Base-by-base conservation (phyloP, 1,139 yeast genomes). In the Saccharomyces hybrid region DNA sequence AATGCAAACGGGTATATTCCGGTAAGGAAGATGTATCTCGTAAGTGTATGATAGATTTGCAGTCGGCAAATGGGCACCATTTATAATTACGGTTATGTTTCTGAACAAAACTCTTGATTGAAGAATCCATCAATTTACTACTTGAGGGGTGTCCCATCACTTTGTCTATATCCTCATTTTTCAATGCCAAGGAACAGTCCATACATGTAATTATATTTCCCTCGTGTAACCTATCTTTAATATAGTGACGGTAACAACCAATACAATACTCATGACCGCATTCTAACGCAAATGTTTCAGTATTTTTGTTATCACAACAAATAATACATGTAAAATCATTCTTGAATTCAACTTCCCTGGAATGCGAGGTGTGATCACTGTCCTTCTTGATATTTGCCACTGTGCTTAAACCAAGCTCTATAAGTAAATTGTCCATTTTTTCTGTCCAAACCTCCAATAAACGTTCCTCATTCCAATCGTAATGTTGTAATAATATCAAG, bases 31-130 rank as follows among this genome's bases (percentile, higher is more conserved):
- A 61, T 2, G 66, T 61, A 52, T 78, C 77, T 4, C 70, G 58
- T 48, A 82, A 70, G 62, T 83, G 83, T 13, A 87, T 75, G 32
- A 88, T 77, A 54, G 76, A 73, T 44, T 76, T 75, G 69, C 99
- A 93, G 64, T 88, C 95, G 0, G 96, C 86, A 1, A 87, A 85
- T 0, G 97, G 97, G 69, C 99, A 93, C 86, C 93, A 85, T 55
- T 70, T 72, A 60, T 79, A 79, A 61, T 77, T 78, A 44, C 73
- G 74, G 47, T 75, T 75, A 56, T 78, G 78, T 54, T 78, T 76
- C 48, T 80, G 81, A 23, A 88, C 80, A 61, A 76, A 83, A 14
- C 74, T 70, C 56, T 78, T 80, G 2, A 84, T 70, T 0, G 76
- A 72, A 7, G 70, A 69, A 34, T 63, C 62, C 59, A 73, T 61